Evolutionary conservation across 2,329 filamentous ascomycete species (phyloP).

Genomic region (Nothopassalora personata): DNA sequence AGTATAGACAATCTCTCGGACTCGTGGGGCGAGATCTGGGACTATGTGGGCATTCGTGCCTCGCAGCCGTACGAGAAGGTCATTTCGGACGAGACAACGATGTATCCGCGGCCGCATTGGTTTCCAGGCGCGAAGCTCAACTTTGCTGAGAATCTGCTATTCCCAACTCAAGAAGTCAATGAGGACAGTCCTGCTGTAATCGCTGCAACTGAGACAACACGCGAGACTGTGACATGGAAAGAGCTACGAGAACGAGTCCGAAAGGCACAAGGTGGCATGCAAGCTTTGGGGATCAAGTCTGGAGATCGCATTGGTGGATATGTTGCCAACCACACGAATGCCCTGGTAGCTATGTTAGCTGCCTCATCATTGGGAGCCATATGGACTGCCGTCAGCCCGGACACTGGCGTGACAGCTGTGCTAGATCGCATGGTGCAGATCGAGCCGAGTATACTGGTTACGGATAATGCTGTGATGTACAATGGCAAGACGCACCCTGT

Average conservation of each 20-base stretch:
- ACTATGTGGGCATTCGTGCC: constrained; percentile 70
- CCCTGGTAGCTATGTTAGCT: constrained; percentile 81
- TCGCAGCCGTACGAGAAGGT: constrained; percentile 62
- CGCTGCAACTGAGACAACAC: constrained; percentile 68
- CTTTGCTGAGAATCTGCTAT: constrained; percentile 92
- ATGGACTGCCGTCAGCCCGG: constrained; percentile 90
- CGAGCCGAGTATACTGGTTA: constrained; percentile 73
- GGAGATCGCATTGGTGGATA: constrained; percentile 65
- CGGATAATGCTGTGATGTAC: constrained; percentile 83
- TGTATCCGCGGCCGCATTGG: constrained; percentile 85
- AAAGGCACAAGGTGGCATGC: constrained; percentile 65
- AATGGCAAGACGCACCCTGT: constrained; percentile 87
- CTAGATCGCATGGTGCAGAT: constrained; percentile 84
- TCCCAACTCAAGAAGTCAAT: constrained; percentile 57
- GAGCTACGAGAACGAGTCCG: constrained; percentile 73
- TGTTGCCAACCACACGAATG: constrained; percentile 83
- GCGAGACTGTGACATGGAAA: constrained; percentile 67
- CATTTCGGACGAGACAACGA: constrained; percentile 58
- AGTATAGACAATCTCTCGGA: constrained; percentile 67
- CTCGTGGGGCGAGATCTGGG: constrained; percentile 86
- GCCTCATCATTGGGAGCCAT: constrained; percentile 76
- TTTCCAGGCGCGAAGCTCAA: constrained; percentile 76
- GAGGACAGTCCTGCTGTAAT: constrained; percentile 66
- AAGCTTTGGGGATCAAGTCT: constrained; percentile 57
- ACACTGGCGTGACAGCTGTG: constrained; percentile 86